These are phyloP conservation scores for Apophysomyces variabilis DNA, from an alignment of 371 early-diverging fungal genomes.

Conservation along the genomic window DNA sequence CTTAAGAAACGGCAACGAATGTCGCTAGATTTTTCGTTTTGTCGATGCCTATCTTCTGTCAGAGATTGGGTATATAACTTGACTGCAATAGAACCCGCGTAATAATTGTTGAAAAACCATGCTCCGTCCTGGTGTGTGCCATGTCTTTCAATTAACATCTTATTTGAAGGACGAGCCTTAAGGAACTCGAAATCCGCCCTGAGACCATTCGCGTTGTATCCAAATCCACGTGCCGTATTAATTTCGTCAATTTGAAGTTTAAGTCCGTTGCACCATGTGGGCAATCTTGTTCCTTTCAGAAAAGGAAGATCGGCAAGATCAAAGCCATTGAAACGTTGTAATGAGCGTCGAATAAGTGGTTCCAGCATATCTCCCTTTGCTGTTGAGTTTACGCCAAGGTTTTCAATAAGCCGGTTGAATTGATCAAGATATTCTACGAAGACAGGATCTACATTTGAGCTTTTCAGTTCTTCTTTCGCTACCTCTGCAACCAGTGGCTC, in stretches of 20 bases:
- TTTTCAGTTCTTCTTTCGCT: slow-evolving; percentile 14
- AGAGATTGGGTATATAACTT: slow-evolving; percentile 11
- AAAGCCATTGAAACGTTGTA: slow-evolving; percentile 15
- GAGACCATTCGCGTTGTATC: background rate
- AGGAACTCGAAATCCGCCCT: slow-evolving; percentile 23
- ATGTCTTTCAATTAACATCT: slow-evolving; percentile 18
- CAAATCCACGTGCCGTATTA: no score
- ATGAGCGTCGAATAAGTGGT: slow-evolving; percentile 13
- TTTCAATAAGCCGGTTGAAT: slow-evolving; percentile 15
- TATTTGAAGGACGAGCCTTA: slow-evolving; percentile 20
- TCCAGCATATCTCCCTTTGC: slow-evolving; percentile 18
- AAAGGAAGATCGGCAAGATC: slow-evolving; percentile 25
- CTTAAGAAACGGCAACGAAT: background rate
- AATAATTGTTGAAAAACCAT: slow-evolving; percentile 18
- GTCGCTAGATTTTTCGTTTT: background rate
- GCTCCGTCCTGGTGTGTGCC: slow-evolving; percentile 23
- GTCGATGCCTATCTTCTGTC: background rate
- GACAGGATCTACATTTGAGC: slow-evolving; percentile 5
- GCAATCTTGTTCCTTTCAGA: slow-evolving; percentile 18
- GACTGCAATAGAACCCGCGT: slow-evolving; percentile 12
- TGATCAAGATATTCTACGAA: slow-evolving; percentile 18
- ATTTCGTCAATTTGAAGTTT: slow-evolving; percentile 9
- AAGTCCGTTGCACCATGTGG: slow-evolving; percentile 16
- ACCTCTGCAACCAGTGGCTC: slow-evolving; percentile 21
- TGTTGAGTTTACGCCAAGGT: slow-evolving; percentile 15